Conservation (phyloP, 257 asterid genomes). For the Nicotiana sylvestris region DNA sequence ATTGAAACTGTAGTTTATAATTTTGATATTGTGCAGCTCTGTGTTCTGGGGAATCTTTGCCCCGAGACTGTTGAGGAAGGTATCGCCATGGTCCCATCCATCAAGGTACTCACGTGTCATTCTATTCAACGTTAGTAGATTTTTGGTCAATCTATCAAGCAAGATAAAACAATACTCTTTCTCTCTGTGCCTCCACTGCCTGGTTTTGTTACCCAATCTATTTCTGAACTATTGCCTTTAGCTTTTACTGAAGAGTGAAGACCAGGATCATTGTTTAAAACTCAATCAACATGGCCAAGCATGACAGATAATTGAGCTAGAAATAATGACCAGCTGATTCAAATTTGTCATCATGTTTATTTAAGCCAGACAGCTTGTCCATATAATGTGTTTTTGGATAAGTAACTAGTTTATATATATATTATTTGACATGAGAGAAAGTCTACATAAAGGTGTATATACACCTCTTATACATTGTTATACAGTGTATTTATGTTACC, state of each 20-base stretch:
- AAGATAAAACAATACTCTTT: not conserved
- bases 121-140: not conserved
- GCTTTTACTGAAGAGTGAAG: not conserved
- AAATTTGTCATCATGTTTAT: not conserved
- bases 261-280: not conserved
- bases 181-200: not conserved
- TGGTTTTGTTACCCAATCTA: not conserved
- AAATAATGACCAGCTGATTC: not conserved
- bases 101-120: conserved; percentile 53
- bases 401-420: not conserved
- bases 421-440: no score
- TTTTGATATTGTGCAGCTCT: conserved; percentile 53
- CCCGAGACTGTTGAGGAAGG: conserved; percentile 95
- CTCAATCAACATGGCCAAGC: not conserved
- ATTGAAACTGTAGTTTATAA: not conserved
- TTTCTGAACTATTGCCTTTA: not conserved
- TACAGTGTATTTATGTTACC: no score
- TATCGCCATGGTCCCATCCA: conserved; percentile 90
- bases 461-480: no score
- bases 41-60: conserved; percentile 86
- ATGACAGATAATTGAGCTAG: not conserved
- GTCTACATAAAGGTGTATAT: no score
- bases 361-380: not conserved
- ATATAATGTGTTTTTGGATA: not conserved
- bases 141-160: not conserved